Percentiles rank a stretch among this genome's conserved stretches.
Conservation (phyloP, 1,284 basidiomycete species). For the Apiotrichum domesticum region DNA sequence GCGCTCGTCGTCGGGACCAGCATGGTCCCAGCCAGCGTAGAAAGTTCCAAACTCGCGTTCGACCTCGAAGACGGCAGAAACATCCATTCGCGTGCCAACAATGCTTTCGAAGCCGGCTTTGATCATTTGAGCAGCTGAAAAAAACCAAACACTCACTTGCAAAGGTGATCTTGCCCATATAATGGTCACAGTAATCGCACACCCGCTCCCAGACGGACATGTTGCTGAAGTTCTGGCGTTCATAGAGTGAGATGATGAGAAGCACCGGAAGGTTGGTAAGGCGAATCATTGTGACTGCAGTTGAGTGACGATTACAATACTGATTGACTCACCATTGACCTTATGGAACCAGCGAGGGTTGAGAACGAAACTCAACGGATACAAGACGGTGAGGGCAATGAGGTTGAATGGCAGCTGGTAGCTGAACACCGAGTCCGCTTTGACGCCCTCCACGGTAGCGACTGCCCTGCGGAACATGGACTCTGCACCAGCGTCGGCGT, state of each 20-base stretch:
- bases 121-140: slow-evolving; percentile 2
- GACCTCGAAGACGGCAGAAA: slow-evolving; percentile 74
- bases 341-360: slow-evolving; percentile 64
- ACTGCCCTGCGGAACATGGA: slow-evolving; percentile 90
- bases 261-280: slow-evolving; percentile 80
- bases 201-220: slow-evolving; percentile 67
- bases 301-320: slow-evolving; percentile 1
- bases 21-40: slow-evolving; percentile 48
- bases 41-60: slow-evolving; percentile 58
- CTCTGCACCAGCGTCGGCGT: slow-evolving; percentile 86
- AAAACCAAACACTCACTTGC: slow-evolving; percentile 54
- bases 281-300: slow-evolving; percentile 50
- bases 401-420: slow-evolving; percentile 89
- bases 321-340: slow-evolving; percentile 48
- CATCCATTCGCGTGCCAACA: slow-evolving; percentile 65
- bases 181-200: slow-evolving; percentile 58
- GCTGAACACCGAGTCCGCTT: slow-evolving; percentile 74
- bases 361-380: slow-evolving; percentile 73
- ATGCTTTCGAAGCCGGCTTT: slow-evolving; percentile 70
- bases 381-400: slow-evolving; percentile 70
- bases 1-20: slow-evolving; percentile 43
- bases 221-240: slow-evolving; percentile 62
- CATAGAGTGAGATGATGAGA: slow-evolving; percentile 71
- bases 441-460: slow-evolving; percentile 71
- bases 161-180: slow-evolving; percentile 60